Evolutionary conservation across 2,329 filamentous ascomycete genomes (phyloP).

Genomic region (Paecilomyces variotii): DNA sequence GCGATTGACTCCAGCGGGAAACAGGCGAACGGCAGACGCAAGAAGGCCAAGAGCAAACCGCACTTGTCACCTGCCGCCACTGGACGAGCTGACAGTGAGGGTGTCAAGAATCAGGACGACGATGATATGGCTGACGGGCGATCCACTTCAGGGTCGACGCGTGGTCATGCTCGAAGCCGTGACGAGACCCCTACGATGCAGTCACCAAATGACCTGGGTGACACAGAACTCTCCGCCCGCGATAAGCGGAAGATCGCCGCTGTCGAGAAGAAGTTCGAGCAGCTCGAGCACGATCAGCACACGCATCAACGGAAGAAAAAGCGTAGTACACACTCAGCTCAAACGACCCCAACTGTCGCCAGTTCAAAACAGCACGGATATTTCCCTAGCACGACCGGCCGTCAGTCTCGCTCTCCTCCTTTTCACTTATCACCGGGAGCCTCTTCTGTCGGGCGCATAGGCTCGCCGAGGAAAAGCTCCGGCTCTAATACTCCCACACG

Average conservation of each 20-base stretch:
- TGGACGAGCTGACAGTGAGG: constrained; percentile 52
- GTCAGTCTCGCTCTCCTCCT: constrained; percentile 29
- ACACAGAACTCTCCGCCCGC: constrained; percentile 51
- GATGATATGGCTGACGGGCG: constrained; percentile 50
- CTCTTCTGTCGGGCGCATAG: constrained; percentile 16
- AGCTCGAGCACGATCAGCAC: constrained; percentile 51
- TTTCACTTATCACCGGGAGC: constrained; percentile 19
- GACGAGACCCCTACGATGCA: constrained; percentile 53
- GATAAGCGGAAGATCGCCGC: constrained; percentile 57
- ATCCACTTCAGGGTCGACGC: constrained; percentile 50
- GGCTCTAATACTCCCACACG: constrained; percentile 19
- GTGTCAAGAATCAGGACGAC: constrained; percentile 43
- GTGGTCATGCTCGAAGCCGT: constrained; percentile 49
- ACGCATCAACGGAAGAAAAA: constrained; percentile 46
- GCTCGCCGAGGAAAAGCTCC: constrained; percentile 23
- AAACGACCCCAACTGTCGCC: constrained; percentile 41
- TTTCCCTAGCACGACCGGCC: constrained; percentile 4
- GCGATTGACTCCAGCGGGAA: constrained; percentile 26
- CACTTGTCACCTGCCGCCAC: constrained; percentile 47
- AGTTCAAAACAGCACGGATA: constrained; percentile 8
- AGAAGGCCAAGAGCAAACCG: constrained; percentile 40
- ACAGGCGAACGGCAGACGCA: constrained; percentile 39
- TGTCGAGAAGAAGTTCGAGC: constrained; percentile 54
- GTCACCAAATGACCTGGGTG: constrained; percentile 39
- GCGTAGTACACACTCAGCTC: constrained; percentile 45